Conservation (phyloP, 495 filamentous ascomycete genomes). For the Cenococcum geophilum region DNA sequence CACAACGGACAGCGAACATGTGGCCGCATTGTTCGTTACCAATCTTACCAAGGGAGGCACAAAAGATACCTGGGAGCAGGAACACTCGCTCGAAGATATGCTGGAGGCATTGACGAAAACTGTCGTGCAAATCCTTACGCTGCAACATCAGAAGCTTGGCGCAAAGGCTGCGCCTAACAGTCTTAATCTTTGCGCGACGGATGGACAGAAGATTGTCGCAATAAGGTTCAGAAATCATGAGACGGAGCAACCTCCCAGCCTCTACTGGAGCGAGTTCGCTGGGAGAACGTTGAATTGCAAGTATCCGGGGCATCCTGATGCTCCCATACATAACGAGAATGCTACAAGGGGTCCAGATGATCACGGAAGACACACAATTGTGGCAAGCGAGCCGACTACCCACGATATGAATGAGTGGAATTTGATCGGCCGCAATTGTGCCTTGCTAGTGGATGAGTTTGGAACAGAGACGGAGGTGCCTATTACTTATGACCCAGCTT, state of each 20-base stretch:
- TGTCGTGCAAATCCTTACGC: slow-evolving; percentile 38
- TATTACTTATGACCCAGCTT: slow-evolving; percentile 23
- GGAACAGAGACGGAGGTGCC: slow-evolving; percentile 29
- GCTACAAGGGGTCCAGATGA: slow-evolving; percentile 32
- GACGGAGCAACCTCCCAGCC: slow-evolving; percentile 43
- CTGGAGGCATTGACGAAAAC: slow-evolving; percentile 40
- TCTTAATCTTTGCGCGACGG: slow-evolving; percentile 31
- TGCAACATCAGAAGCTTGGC: slow-evolving; percentile 40
- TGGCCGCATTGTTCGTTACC: slow-evolving; percentile 48
- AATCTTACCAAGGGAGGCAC: slow-evolving; percentile 36
- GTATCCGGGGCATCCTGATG: slow-evolving; percentile 43
- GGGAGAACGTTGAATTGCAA: slow-evolving; percentile 46
- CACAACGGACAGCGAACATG: slow-evolving; percentile 46
- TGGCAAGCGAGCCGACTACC: slow-evolving; percentile 48
- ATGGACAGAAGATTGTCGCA: slow-evolving; percentile 38
- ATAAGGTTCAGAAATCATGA: slow-evolving; percentile 45
- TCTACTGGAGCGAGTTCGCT: slow-evolving; percentile 46
- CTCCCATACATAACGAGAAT: slow-evolving; percentile 30
- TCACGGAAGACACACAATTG: slow-evolving; percentile 45
- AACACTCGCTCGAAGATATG: slow-evolving; percentile 40
- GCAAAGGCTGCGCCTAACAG: slow-evolving; percentile 29
- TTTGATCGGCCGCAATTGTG: slow-evolving; percentile 42
- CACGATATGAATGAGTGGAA: slow-evolving; percentile 45
- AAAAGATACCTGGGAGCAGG: slow-evolving; percentile 39
- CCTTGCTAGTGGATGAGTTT: slow-evolving; percentile 31